Evolutionary conservation across 495 filamentous ascomycete genomes (phyloP).

Genomic region (Neurospora africana): DNA sequence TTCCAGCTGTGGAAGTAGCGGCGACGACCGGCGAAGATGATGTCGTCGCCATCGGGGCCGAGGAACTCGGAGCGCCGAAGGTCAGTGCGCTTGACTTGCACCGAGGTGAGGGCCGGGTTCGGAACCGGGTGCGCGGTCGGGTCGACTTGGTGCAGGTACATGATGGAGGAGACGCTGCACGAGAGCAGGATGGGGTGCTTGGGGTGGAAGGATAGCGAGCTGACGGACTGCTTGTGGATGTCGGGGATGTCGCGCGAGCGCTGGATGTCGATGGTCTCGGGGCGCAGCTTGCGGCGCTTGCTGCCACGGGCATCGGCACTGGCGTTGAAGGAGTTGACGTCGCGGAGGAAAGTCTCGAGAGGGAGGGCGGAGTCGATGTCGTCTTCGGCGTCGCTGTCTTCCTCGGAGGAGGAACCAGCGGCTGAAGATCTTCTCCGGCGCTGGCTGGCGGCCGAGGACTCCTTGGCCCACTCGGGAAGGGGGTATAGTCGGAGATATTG

Average conservation of each 20-base stretch:
- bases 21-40: slow-evolving; percentile 77
- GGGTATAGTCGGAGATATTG: slow-evolving; percentile 78
- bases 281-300: slow-evolving; percentile 57
- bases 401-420: slow-evolving; percentile 44
- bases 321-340: slow-evolving; percentile 45
- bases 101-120: slow-evolving; percentile 79
- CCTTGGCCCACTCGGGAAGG: slow-evolving; percentile 64
- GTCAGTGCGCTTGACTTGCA: slow-evolving; percentile 74
- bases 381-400: slow-evolving; percentile 50
- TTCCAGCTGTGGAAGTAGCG: slow-evolving; percentile 95
- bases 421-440: slow-evolving; percentile 42
- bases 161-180: slow-evolving; percentile 69
- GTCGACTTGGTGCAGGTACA: slow-evolving; percentile 81
- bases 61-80: slow-evolving; percentile 72
- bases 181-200: slow-evolving; percentile 78
- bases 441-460: slow-evolving; percentile 37
- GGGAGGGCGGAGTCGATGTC: slow-evolving; percentile 57
- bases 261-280: slow-evolving; percentile 81
- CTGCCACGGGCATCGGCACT: slow-evolving; percentile 20
- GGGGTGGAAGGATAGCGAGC: slow-evolving; percentile 82
- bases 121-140: slow-evolving; percentile 59
- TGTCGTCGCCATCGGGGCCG: slow-evolving; percentile 45
- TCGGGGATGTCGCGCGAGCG: slow-evolving; percentile 42
- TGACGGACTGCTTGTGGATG: slow-evolving; percentile 58
- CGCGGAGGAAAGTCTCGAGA: slow-evolving; percentile 67